Conservation (phyloP, 148 eudicot genomes). For the Arbutus unedo region DNA sequence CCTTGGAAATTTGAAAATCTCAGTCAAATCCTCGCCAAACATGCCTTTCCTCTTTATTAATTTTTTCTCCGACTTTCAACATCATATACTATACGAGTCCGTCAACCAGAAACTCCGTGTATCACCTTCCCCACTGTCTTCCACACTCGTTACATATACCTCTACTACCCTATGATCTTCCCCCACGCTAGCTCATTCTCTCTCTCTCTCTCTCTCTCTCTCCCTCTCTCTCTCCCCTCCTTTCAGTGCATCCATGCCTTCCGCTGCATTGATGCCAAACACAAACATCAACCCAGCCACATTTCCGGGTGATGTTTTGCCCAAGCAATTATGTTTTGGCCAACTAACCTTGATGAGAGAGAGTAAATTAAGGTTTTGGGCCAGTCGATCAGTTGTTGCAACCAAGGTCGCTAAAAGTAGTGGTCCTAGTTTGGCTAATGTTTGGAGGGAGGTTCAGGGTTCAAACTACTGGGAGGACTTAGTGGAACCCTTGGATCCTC, state of each 20-base stretch:
- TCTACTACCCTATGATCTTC: no score
- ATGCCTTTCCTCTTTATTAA: slow-evolving; percentile 3
- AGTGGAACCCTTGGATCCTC: slow-evolving; percentile 32
- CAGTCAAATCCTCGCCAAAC: slow-evolving; percentile 23
- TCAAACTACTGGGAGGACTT: slow-evolving; percentile 34
- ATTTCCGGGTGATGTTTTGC: neutral
- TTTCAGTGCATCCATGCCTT: slow-evolving; percentile 18
- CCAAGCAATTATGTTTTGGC: neutral
- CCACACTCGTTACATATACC: neutral
- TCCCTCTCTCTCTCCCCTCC: slow-evolving; percentile 7
- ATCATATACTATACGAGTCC: neutral
- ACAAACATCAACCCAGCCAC: slow-evolving; percentile 7
- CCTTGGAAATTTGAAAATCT: neutral
- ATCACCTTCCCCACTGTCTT: neutral
- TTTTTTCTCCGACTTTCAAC: neutral
- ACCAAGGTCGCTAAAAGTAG: neutral
- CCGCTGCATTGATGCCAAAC: slow-evolving; percentile 1
- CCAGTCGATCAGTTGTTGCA: neutral
- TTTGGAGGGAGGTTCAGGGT: slow-evolving; percentile 40
- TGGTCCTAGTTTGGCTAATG: slow-evolving; percentile 6
- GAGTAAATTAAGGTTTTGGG: neutral
- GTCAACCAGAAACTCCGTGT: neutral
- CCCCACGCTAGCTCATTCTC: neutral
- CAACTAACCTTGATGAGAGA: slow-evolving; percentile 4
- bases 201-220: neutral